These are phyloP conservation scores for Rhizoclosmatium sp. DNA, from an alignment of 192 early-diverging fungal genomes.

Conservation along the genomic window DNA sequence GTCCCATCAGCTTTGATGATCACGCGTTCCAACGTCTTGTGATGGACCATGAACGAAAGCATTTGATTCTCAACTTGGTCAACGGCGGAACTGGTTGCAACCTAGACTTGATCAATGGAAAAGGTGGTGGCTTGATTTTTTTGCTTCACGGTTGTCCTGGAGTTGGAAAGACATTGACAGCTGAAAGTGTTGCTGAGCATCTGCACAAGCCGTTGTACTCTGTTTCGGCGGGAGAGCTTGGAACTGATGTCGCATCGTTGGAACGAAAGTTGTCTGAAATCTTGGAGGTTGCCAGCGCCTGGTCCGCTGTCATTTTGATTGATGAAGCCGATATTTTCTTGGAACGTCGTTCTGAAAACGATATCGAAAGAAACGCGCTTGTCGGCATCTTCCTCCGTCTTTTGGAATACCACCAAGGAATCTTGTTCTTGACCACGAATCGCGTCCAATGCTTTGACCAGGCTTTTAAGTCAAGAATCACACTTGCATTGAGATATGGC, in stretches of 20 bases:
- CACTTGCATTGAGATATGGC: constrained; percentile 28
- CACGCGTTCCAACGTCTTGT: constrained; percentile 29
- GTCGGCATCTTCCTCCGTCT: constrained; percentile 41
- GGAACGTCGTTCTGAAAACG: constrained; percentile 30
- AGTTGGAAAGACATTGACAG: constrained; percentile 36
- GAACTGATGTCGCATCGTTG: constrained; percentile 22
- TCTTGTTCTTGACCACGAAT: constrained; percentile 44
- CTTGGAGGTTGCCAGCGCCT: constrained; percentile 20
- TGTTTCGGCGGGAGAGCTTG: constrained; percentile 30
- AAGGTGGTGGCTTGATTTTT: constrained; percentile 32
- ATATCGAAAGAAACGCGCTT: constrained; percentile 28
- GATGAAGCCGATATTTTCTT: constrained; percentile 41
- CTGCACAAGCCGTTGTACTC: constrained; percentile 34
- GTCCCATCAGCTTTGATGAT: constrained; percentile 21
- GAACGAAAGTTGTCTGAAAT: constrained; percentile 23
- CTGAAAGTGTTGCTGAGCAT: constrained; percentile 30
- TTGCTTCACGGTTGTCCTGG: constrained; percentile 32
- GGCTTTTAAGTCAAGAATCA: constrained; percentile 33
- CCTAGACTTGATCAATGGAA: constrained; percentile 30
- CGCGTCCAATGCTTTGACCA: constrained; percentile 40
- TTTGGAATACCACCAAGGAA: constrained; percentile 42
- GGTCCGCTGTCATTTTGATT: constrained; percentile 31
- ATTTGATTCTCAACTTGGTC: constrained; percentile 17
- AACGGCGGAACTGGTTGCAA: background rate
- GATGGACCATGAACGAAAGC: constrained; percentile 13